Evolutionary conservation across 2,329 filamentous ascomycete genomes (phyloP).

Genomic region (Chrysoporthe deuterocubensis): DNA sequence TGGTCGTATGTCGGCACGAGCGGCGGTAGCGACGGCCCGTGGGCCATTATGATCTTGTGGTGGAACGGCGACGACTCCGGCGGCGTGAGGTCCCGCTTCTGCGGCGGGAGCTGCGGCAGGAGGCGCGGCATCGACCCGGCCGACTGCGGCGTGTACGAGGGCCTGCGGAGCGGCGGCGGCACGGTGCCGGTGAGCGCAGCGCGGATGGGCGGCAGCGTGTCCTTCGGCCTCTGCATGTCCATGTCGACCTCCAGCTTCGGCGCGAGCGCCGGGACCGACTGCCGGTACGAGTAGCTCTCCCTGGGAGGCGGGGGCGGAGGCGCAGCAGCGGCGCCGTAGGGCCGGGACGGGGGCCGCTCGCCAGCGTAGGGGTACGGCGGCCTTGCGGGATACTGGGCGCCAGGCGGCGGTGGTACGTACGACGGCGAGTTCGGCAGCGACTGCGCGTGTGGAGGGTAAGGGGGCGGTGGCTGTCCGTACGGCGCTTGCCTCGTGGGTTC

Average conservation of each 20-base stretch:
- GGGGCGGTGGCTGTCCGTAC: conserved; percentile 32
- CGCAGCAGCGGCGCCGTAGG: conserved; percentile 32
- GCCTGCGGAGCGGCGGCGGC: conserved; percentile 10
- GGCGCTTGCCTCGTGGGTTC: conserved; percentile 34
- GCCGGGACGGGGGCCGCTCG: conserved; percentile 38
- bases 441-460: conserved; percentile 35
- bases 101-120: conserved; percentile 15
- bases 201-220: conserved; percentile 25
- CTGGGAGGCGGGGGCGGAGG: conserved; percentile 30
- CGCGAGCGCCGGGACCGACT: conserved; percentile 19
- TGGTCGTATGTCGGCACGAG: conserved; percentile 13
- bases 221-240: conserved; percentile 16
- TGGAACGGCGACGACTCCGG: conserved; percentile 12
- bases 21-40: conserved; percentile 7
- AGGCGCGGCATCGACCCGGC: conserved; percentile 22
- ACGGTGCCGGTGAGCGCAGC: conserved; percentile 3
- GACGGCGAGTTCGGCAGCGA: conserved; percentile 41
- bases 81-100: conserved; percentile 14
- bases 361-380: conserved; percentile 30
- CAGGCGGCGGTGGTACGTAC: conserved; percentile 36
- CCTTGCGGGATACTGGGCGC: conserved; percentile 6
- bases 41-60: conserved; percentile 13
- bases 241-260: conserved; percentile 23
- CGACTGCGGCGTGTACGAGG: conserved; percentile 17
- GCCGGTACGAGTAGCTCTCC: conserved; percentile 24